Percentiles rank a stretch among this genome's conserved stretches.
Evolutionary conservation across 2,329 filamentous ascomycete genomes (phyloP).

Genomic region (Colletotrichum echinochloae): DNA sequence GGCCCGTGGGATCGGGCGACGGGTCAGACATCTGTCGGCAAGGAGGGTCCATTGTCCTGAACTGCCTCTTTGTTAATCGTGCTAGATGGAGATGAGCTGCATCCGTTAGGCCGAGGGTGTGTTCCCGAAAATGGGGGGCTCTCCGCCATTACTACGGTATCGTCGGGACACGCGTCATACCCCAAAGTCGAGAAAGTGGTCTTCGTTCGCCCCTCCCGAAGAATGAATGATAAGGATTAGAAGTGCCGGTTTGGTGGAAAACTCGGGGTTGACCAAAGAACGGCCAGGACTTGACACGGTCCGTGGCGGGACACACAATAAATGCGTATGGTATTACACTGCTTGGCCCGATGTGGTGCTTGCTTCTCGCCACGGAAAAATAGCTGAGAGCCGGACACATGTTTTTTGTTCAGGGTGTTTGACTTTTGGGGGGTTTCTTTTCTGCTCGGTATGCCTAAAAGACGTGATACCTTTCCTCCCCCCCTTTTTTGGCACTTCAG

Average conservation of each 20-base stretch:
- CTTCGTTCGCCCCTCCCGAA: neutral
- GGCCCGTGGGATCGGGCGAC: conserved; percentile 54
- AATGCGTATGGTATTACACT: conserved; percentile 15
- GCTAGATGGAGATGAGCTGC: neutral
- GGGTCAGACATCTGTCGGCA: conserved; percentile 55
- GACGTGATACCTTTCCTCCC: conserved; percentile 6
- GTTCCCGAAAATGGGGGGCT: neutral
- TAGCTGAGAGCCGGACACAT: conserved; percentile 1
- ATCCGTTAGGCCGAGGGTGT: neutral
- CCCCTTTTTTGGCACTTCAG: neutral
- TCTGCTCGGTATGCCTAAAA: neutral
- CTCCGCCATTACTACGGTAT: too few species aligned
- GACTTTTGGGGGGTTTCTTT: neutral
- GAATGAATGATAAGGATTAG: neutral
- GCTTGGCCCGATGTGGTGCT: neutral
- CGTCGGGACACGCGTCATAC: neutral
- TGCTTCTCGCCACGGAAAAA: conserved; percentile 4
- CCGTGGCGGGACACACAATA: conserved; percentile 11
- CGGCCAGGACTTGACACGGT: neutral
- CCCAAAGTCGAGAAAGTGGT: too few species aligned
- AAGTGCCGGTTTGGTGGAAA: too few species aligned
- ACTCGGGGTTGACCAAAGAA: neutral
- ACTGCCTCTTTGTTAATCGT: neutral
- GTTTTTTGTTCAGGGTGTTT: conserved; percentile 1
- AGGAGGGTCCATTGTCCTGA: neutral